These are phyloP conservation scores for Alternaria sp. DNA, from an alignment of 2,329 filamentous ascomycete genomes.

Conservation along the genomic window DNA sequence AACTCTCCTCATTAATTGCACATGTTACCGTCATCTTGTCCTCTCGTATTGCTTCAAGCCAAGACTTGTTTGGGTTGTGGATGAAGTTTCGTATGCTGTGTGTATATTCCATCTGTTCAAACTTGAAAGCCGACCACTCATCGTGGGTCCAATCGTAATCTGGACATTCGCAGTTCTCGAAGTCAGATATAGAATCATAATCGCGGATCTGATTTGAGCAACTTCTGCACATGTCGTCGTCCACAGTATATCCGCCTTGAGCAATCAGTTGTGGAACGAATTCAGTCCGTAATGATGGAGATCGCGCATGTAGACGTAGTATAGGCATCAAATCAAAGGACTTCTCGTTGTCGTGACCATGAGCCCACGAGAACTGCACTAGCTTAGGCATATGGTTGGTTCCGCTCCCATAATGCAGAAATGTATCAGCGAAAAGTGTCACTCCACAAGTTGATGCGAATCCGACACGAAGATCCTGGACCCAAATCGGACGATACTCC, in stretches of 20 bases:
- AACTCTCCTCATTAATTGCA: not conserved
- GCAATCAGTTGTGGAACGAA: not conserved
- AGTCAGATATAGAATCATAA: no score
- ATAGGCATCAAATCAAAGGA: not conserved
- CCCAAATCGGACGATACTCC: slow-evolving; percentile 13
- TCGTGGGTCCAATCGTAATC: no score
- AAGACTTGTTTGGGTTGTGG: not conserved
- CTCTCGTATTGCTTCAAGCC: not conserved
- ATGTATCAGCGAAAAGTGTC: not conserved
- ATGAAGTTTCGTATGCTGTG: not conserved
- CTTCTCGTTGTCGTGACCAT: not conserved
- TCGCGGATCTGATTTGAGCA: not conserved
- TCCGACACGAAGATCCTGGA: not conserved
- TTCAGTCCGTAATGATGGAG: not conserved
- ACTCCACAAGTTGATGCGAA: not conserved
- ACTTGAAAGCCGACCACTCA: not conserved
- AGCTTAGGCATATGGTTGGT: not conserved
- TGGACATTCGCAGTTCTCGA: not conserved
- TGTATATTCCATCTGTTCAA: not conserved
- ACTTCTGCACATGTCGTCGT: not conserved
- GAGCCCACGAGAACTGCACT: not conserved
- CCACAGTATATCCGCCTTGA: not conserved
- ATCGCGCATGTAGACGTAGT: not conserved
- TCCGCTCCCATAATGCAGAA: not conserved
- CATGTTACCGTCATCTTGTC: not conserved